A percentile compares a stretch with the other conserved stretches of the same genome.
phyloP scores from a whole-genome alignment of 257 asterid species.

The Solanum commersonii region DNA sequence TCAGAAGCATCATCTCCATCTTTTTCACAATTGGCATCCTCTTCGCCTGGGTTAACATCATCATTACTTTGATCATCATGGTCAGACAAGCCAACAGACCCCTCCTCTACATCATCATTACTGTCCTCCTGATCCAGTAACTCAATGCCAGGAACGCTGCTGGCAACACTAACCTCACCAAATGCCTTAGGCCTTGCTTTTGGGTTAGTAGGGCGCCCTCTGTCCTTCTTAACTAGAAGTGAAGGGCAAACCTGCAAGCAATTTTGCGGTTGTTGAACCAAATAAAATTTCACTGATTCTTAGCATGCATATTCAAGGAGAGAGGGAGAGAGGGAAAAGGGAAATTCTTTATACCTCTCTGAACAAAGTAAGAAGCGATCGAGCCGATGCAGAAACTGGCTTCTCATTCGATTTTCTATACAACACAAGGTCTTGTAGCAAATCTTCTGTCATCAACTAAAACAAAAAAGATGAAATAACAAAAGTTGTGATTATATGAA shows the following conservation, averaged over 20 bases:
- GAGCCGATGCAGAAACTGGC: slow-evolving; percentile 83
- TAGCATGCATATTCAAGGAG: not conserved
- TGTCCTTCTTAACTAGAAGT: slow-evolving; percentile 72
- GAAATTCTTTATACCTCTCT: slow-evolving; percentile 46
- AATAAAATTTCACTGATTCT: not conserved
- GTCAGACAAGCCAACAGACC: slow-evolving; percentile 12
- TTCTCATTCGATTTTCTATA: slow-evolving; percentile 84
- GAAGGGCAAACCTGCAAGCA: slow-evolving; percentile 81
- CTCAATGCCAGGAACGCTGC: slow-evolving; percentile 76
- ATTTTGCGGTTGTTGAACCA: not conserved
- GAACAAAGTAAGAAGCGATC: slow-evolving; percentile 73
- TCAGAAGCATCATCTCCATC: slow-evolving; percentile 27
- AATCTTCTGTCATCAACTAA: slow-evolving; percentile 97
- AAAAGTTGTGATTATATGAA: not conserved
- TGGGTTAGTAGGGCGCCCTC: slow-evolving; percentile 68
- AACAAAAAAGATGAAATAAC: slow-evolving; percentile 4
- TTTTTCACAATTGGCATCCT: slow-evolving; percentile 20
- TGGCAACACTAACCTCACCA: slow-evolving; percentile 66
- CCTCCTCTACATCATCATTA: slow-evolving; percentile 36
- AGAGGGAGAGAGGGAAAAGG: not conserved
- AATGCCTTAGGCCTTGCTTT: slow-evolving; percentile 82
- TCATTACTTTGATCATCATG: slow-evolving; percentile 26
- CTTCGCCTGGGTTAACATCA: slow-evolving; percentile 15
- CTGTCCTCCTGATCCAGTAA: slow-evolving; percentile 46
- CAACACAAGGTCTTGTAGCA: slow-evolving; percentile 92